Evolutionary conservation across 2,329 filamentous ascomycete species (phyloP), one percentile per base, ranked within the genome.

Genomic region (Aspergillus pseudoterreus): DNA sequence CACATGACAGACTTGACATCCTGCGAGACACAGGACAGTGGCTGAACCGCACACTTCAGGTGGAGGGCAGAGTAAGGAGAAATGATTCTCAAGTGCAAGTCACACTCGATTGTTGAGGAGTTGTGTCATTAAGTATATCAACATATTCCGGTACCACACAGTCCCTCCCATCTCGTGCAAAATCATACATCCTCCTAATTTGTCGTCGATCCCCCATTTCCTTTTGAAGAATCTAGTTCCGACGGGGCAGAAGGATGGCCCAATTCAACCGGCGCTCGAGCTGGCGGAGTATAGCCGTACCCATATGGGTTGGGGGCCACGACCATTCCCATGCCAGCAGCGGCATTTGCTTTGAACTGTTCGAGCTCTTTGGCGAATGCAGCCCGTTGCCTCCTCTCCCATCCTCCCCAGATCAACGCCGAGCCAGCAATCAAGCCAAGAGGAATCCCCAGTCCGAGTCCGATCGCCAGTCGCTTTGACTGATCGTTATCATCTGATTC

Each of bases 381-480:
- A 17, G 39, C 39, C 11, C 39, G 15, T 17, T 42, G n/a, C 12
- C 6, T 42, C 17, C 39, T 42, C 39, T 50, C 48, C 43, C 42
- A 50, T 21, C 43, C 33, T 2, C 30, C 48, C 43, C 48, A 50
- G 6, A 6, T 17, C 21, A 45, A n/a, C 5, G 48, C 35, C 19
- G 35, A 22, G 6, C 36, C n/a, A 11, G 48, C 43, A 30, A 50
- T 33, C 2, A 64, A 32, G n/a, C 49, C 54, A 1, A 56, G 24
- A 5, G 54, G 54, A 14, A 56, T 21, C 12, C 53, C 51, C 6
- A 56, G 5, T 12, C 48, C 48, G 6, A 56, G 30, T 10, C 47
- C 53, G n/a, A 56, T 45, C 4, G 50, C 53, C 10, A 56, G 19
- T 8, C 45, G 35, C 2, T 46, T 6, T 8, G 52, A 45, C 45